Percentiles rank a stretch among this genome's conserved stretches.
Conservation (phyloP, 768 basidiomycete species). For the Termitomyces sp. region DNA sequence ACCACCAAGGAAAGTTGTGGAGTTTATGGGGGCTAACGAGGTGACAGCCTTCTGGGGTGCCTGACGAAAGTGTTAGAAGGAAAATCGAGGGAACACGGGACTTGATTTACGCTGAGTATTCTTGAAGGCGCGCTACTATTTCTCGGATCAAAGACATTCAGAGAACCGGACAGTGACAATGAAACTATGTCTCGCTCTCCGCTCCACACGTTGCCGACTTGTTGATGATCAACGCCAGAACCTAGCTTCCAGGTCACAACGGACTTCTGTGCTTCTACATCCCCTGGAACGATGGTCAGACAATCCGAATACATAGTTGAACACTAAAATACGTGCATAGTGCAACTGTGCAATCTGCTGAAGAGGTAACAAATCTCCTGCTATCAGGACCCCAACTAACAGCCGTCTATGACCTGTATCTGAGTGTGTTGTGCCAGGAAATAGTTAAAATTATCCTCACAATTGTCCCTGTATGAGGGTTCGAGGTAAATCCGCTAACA, state of each 20-base stretch:
- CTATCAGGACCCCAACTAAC: conserved; percentile 79
- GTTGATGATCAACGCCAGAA: conserved; percentile 71
- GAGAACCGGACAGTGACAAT: conserved; percentile 73
- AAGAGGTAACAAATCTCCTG: conserved; percentile 71
- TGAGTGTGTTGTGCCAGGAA: background rate
- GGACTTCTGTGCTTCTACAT: conserved; percentile 66
- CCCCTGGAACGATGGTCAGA: conserved; percentile 48
- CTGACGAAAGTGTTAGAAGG: conserved; percentile 27
- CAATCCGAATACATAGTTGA: background rate
- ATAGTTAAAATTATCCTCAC: conserved; percentile 36
- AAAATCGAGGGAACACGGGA: background rate
- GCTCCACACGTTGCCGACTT: conserved; percentile 86
- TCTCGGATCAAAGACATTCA: conserved; percentile 81
- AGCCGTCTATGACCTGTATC: conserved; percentile 44
- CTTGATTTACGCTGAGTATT: conserved; percentile 48
- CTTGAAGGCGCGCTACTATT: conserved; percentile 53
- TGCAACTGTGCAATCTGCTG: conserved; percentile 84
- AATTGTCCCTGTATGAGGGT: conserved; percentile 68
- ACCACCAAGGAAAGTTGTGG: conserved; percentile 72
- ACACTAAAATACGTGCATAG: conserved; percentile 50
- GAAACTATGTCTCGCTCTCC: conserved; percentile 69
- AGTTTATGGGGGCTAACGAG: conserved; percentile 39
- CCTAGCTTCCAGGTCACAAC: conserved; percentile 69
- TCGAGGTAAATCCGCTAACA: conserved; percentile 60
- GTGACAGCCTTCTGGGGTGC: conserved; percentile 83